Conservation (phyloP, 1,139 yeast genomes). For the Saccharomyces pastorianus region DNA sequence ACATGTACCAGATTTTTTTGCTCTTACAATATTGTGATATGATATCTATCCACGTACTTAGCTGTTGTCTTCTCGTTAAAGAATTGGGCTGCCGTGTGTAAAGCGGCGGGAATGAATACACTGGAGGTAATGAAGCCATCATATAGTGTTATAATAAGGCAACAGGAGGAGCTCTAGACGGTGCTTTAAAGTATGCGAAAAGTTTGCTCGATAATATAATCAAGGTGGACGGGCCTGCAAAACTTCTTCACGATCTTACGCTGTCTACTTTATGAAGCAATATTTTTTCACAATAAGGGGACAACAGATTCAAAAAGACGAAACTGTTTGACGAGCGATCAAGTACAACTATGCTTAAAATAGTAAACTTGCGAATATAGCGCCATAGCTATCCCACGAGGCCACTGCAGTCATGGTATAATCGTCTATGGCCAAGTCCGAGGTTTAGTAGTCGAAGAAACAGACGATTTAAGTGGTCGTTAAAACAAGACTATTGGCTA, state of each 20-base stretch:
- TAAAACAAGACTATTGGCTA: no score
- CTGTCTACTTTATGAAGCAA: neutral
- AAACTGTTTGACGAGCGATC: neutral
- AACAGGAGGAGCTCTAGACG: neutral
- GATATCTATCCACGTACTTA: conserved; percentile 49
- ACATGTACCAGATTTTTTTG: conserved; percentile 46
- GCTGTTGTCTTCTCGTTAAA: conserved; percentile 67
- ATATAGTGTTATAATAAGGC: neutral
- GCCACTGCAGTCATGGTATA: no score
- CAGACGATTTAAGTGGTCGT: no score
- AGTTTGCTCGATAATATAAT: neutral
- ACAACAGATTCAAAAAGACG: neutral
- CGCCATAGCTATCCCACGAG: no score
- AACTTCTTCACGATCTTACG: neutral
- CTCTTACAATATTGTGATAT: conserved; percentile 52
- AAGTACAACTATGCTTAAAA: no score
- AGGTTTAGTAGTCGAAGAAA: no score
- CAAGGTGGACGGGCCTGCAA: neutral
- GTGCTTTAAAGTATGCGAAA: neutral
- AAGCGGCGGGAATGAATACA: conserved; percentile 84
- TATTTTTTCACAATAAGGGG: neutral
- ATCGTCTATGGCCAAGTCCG: no score
- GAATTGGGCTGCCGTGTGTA: conserved; percentile 84
- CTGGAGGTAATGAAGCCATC: conserved; percentile 43
- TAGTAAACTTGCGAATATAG: no score